Conservation (phyloP, 331 rosid species). For the Rhamnella rubrinervis region DNA sequence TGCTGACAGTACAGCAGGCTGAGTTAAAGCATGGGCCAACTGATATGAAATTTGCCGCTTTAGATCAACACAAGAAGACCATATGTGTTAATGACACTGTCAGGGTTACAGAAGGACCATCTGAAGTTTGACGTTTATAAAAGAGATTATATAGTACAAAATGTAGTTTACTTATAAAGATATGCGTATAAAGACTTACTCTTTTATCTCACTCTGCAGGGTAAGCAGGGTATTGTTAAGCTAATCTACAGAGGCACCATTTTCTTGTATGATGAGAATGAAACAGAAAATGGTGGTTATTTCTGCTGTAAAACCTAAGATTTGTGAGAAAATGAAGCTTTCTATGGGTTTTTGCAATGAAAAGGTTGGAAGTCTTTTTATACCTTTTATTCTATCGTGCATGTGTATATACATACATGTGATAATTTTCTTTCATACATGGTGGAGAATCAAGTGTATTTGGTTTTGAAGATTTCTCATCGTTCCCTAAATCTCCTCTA, state of each 20-base stretch:
- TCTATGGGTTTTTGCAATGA: constrained; percentile 43
- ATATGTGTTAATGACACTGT: constrained; percentile 64
- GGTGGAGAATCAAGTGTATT: constrained; percentile 52
- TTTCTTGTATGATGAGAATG: constrained; percentile 64
- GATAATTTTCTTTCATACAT: constrained; percentile 39
- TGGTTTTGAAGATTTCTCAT: constrained; percentile 59
- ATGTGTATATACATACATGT: not conserved
- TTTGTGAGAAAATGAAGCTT: constrained; percentile 82
- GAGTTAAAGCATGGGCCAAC: constrained; percentile 63
- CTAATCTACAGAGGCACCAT: constrained; percentile 70
- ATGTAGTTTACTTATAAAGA: constrained; percentile 5
- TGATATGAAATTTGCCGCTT: constrained; percentile 74
- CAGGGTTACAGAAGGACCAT: constrained; percentile 69
- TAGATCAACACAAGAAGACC: constrained; percentile 59
- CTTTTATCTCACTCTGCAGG: constrained; percentile 54
- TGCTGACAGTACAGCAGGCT: constrained; percentile 44
- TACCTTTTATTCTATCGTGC: not conserved
- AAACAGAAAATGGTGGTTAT: constrained; percentile 74
- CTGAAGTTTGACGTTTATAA: constrained; percentile 51
- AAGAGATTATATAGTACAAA: not conserved
- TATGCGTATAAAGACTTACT: constrained; percentile 8
- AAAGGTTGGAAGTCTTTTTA: constrained; percentile 50
- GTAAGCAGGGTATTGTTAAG: constrained; percentile 79
- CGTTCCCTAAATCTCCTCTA: constrained; percentile 86
- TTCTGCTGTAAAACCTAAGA: constrained; percentile 67